Evolutionary conservation across 352 stramenopile species (phyloP).

Genomic region (Phytophthora sp.): DNA sequence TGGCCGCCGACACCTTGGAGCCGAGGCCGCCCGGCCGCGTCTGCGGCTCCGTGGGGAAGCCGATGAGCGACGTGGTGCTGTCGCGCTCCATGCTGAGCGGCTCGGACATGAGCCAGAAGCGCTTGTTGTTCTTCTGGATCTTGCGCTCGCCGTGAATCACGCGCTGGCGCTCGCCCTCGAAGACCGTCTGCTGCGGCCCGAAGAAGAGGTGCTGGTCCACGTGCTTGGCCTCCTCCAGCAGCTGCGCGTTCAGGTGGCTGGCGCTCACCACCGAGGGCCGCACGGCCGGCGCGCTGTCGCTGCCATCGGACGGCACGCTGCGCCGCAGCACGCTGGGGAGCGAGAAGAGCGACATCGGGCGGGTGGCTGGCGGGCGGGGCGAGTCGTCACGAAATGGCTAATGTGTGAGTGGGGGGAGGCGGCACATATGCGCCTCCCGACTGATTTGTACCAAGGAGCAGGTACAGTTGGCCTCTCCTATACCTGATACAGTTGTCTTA

Average conservation of each 20-base stretch:
- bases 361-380: background rate
- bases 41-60: conserved; percentile 53
- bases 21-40: conserved; percentile 41
- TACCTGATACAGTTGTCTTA: conserved; percentile 1
- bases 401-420: conserved; percentile 29
- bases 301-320: conserved; percentile 58
- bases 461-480: background rate
- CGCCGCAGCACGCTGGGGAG: conserved; percentile 72
- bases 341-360: conserved; percentile 83
- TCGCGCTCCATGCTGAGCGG: conserved; percentile 80
- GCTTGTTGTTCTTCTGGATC: conserved; percentile 84
- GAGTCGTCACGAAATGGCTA: conserved; percentile 39
- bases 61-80: conserved; percentile 79
- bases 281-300: conserved; percentile 41
- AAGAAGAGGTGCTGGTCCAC: conserved; percentile 85
- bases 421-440: background rate
- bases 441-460: conserved; percentile 20
- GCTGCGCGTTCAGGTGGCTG: conserved; percentile 74
- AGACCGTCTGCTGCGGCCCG: conserved; percentile 71
- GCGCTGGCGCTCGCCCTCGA: conserved; percentile 79
- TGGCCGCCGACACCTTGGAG: conserved; percentile 72
- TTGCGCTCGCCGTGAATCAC: conserved; percentile 89
- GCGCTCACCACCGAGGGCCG: conserved; percentile 75
- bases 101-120: conserved; percentile 88
- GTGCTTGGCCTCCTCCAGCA: conserved; percentile 65